phyloP scores from a whole-genome alignment of 345 rosid genomes.

The Euphorbia tirucalli region DNA sequence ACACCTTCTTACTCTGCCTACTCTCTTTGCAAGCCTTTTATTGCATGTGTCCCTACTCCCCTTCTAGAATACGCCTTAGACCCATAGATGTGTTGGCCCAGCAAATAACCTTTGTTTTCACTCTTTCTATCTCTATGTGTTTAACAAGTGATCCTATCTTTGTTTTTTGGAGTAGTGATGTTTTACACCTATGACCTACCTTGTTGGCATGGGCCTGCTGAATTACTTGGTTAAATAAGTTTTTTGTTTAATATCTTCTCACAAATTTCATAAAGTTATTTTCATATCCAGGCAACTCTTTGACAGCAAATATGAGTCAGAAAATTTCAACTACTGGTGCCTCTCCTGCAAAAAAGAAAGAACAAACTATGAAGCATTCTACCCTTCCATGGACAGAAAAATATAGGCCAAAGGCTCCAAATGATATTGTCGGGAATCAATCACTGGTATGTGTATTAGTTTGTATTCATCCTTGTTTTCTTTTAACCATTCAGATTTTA shows the following conservation, averaged over 20 bases:
- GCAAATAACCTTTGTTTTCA: no score
- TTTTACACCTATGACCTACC: background rate
- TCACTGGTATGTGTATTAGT: slow-evolving; percentile 55
- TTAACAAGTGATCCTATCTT: background rate
- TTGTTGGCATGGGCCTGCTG: slow-evolving; percentile 6
- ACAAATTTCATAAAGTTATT: slow-evolving; percentile 8
- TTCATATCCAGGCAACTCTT: slow-evolving; percentile 36
- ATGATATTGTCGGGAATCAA: slow-evolving; percentile 87
- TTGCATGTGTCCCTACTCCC: no score
- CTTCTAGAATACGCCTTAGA: no score
- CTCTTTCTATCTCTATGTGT: no score
- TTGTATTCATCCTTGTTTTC: background rate
- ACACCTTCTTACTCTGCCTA: no score
- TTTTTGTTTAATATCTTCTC: slow-evolving; percentile 14
- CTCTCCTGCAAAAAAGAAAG: slow-evolving; percentile 45
- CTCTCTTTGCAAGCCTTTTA: no score
- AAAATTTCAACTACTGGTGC: slow-evolving; percentile 29
- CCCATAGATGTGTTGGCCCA: no score
- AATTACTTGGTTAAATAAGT: background rate
- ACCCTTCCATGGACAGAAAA: slow-evolving; percentile 84
- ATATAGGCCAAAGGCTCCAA: slow-evolving; percentile 81
- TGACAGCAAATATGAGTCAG: slow-evolving; percentile 30
- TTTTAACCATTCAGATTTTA: background rate
- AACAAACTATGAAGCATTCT: slow-evolving; percentile 35
- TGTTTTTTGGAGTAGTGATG: slow-evolving; percentile 22